Base-by-base conservation (phyloP, 495 filamentous ascomycete genomes). In the Neurospora sp. region DNA sequence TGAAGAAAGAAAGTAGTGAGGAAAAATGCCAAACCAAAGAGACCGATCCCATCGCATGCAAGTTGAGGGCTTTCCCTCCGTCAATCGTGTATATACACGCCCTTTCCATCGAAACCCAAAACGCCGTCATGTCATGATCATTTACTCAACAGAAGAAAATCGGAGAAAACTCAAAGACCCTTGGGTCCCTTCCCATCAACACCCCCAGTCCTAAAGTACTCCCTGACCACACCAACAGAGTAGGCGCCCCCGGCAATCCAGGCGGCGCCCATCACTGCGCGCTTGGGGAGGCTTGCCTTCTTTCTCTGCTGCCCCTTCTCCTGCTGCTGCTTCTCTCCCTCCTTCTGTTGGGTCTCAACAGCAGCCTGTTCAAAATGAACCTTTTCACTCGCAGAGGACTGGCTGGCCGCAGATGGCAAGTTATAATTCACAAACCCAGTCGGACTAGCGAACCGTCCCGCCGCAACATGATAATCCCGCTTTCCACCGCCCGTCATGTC, bases 221-320 rank as follows among this genome's bases (percentile, higher is more conserved):
- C 91, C 6, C 83, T 82, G 16, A 90, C 86, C n/a, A 91, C 91
- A 4, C 91, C 91, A 49, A 93, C 77, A 4, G 88, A 88, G 82
- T 93, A 95, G 37, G 87, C 89, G 27, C 87, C 84, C 20, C 85
- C 90, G 5, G 87, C 92, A 0, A 90, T 86, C 78, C 87, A 88
- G 0, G 80, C 83, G 4, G 89, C 89, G 11, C 87, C 86, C n/a
- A 90, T 74, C 0, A 90, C 66, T 72, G 91, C 81, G 35, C 86
- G 82, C 79, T 85, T 89, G 4, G 85, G 75, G 16, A 83, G 49
- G 41, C 80, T 82, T 66, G 76, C 85, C 73, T 80, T 79, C 69
- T 79, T 81, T 39, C 71, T 78, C 11, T 80, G 80, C 20, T 80
- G 80, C 20, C 80, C 75, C 5, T 83, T 73, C 39, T 77, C 78